Evolutionary conservation across 2,329 filamentous ascomycete species (phyloP).

Genomic region (Botryotinia calthae): DNA sequence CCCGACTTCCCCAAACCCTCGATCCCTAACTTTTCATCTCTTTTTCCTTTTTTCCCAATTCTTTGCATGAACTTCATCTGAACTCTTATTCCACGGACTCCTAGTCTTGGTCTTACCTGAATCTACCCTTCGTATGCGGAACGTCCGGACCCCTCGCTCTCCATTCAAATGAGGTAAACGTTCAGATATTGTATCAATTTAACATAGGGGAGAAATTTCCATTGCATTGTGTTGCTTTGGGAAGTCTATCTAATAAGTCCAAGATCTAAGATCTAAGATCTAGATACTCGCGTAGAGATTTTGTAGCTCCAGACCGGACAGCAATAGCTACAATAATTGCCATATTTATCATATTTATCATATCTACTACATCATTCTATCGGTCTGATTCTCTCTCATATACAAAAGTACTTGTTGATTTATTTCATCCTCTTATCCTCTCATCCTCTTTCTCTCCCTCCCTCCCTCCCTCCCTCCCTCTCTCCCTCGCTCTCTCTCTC

Average conservation of each 20-base stretch:
- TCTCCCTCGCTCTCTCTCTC: neutral
- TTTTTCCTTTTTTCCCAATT: neutral
- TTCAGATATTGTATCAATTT: neutral
- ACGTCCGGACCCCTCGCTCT: neutral
- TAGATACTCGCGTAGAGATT: neutral
- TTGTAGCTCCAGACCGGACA: neutral
- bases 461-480: too few relatives aligned
- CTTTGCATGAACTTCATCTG: constrained; percentile 21
- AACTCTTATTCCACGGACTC: neutral
- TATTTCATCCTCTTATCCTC: neutral
- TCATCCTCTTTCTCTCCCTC: neutral
- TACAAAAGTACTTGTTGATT: neutral
- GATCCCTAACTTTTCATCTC: constrained; percentile 4
- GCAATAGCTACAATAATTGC: neutral
- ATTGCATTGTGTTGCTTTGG: neutral
- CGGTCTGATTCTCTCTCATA: neutral
- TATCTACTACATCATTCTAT: neutral
- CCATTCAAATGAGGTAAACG: neutral
- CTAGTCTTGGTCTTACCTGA: neutral
- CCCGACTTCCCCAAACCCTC: neutral
- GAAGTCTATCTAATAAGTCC: neutral
- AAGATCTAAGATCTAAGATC: neutral
- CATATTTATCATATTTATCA: neutral
- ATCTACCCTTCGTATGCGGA: neutral
- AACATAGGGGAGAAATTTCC: neutral